Evolutionary conservation across 257 asterid species (phyloP).

Genomic region (Solanum sejunctum): DNA sequence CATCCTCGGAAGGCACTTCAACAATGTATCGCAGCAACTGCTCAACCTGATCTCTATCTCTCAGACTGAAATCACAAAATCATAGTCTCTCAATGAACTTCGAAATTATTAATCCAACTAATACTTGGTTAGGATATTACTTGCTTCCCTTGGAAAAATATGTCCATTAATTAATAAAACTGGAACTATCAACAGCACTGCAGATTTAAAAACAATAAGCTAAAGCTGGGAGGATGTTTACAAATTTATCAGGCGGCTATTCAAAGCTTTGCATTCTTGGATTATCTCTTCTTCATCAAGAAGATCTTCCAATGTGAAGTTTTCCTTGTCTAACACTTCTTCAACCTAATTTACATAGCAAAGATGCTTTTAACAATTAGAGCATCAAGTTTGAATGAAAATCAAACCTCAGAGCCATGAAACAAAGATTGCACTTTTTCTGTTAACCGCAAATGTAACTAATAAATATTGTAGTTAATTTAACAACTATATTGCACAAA

Average conservation of each 20-base stretch:
- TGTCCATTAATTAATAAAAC: background rate
- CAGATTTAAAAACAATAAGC: background rate
- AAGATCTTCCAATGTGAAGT: slow-evolving; percentile 86
- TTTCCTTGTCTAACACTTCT: slow-evolving; percentile 90
- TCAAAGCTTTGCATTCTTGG: slow-evolving; percentile 98
- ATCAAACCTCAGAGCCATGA: background rate
- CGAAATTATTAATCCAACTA: background rate
- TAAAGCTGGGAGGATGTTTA: slow-evolving; percentile 12
- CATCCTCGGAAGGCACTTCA: slow-evolving; percentile 79
- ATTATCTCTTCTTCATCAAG: slow-evolving; percentile 97
- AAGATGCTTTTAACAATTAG: background rate
- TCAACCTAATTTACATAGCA: slow-evolving; percentile 43
- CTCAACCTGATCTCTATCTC: slow-evolving; percentile 86
- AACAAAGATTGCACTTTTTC: background rate
- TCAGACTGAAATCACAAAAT: slow-evolving; percentile 48
- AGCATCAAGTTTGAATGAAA: background rate
- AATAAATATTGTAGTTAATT: background rate
- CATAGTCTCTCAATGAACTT: background rate
- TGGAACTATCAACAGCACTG: background rate
- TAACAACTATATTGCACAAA: background rate
- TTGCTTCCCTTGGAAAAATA: background rate
- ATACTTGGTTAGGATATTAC: background rate
- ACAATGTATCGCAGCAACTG: slow-evolving; percentile 74
- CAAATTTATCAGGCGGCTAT: slow-evolving; percentile 95
- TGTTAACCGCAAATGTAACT: background rate